Percentiles rank a stretch among this genome's conserved stretches.
Conservation (phyloP, 495 filamentous ascomycete species). For the Penicillium waksmanii region DNA sequence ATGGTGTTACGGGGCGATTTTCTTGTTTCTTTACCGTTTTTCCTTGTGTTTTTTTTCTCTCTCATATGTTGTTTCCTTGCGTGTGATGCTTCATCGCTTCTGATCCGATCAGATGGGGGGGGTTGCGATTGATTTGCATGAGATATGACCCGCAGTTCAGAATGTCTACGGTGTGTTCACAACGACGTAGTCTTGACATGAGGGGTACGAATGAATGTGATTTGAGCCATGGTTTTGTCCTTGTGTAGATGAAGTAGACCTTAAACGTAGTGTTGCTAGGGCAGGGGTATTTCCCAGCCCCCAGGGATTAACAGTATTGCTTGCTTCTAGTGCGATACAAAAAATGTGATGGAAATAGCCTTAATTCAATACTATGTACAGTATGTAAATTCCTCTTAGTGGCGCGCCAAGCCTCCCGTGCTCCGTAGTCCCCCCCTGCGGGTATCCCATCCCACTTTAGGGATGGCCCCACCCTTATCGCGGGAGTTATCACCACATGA, state of each 20-base stretch:
- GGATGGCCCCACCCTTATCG: not conserved
- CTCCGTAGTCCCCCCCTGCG: too few relatives aligned
- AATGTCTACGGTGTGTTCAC: conserved; percentile 6
- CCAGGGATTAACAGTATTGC: too few relatives aligned
- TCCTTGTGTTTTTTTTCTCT: conserved; percentile 8
- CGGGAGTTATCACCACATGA: conserved; percentile 28
- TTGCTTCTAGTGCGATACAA: too few relatives aligned
- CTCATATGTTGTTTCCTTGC: conserved; percentile 14
- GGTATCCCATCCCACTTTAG: too few relatives aligned
- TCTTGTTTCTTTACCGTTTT: not conserved
- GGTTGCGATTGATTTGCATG: conserved; percentile 6
- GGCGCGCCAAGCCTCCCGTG: too few relatives aligned
- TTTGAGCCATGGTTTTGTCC: conserved; percentile 11
- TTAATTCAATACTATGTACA: too few relatives aligned
- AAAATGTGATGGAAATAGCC: too few relatives aligned
- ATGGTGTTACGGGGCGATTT: conserved; percentile 30
- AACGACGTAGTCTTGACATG: conserved; percentile 12
- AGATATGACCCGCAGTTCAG: conserved; percentile 12
- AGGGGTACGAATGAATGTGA: conserved; percentile 25
- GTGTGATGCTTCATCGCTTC: conserved; percentile 12
- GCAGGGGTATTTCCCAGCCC: too few relatives aligned
- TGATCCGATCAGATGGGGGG: not conserved
- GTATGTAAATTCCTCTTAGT: too few relatives aligned
- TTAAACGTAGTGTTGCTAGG: too few relatives aligned
- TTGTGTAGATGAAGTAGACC: not conserved